Base-by-base conservation (phyloP, 2,329 filamentous ascomycete genomes). In the Talaromyces amestolkiae region DNA sequence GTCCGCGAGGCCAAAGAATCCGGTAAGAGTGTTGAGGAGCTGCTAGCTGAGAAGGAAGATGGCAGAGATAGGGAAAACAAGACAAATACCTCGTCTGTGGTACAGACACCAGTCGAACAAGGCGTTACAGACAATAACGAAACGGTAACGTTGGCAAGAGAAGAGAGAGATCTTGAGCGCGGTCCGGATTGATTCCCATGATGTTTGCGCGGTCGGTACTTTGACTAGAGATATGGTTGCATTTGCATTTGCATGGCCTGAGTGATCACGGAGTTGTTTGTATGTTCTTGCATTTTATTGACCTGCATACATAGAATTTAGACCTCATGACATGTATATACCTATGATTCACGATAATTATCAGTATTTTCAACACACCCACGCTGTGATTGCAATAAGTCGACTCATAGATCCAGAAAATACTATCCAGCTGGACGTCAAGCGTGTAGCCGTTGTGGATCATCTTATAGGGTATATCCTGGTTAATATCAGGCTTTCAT, bases 11-110 rank as follows among this genome's bases (percentile, higher is more conserved):
- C 86, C 3, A 84, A 84, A 67, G 75, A 75, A 6, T 73, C 79
- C 3, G 84, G 83, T 1, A 83, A 81, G 72, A 84, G 81, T 0
- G 85, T 87, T 68, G 86, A 88, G 68, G 84, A 88, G 56, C 71
- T 87, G 3, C 71, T 77, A n/a, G 68, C 68, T 41, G 49, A 67
- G 64, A 58, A 39, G 11, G 43, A 47, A 19, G 35, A 47, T 13
- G 39, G 15, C 3, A 39, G 11, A 43, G 22, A 31, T 31, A 11
- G n/a, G 8, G 27, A 31, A 3, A 37, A 19, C 15, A 51, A 63
- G n/a, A 47, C 54, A 24, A n/a, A 27, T 13, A 24, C n/a, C 17
- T 58, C 61, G 13, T 39, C 49, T 24, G 51, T 41, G 19, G 37
- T 39, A 13, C 41, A 47, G 31, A 35, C 24, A 10, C 49, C 61